These are phyloP conservation scores for Melastoma candidum DNA, from an alignment of 441 rosid species.

Conservation along the genomic window DNA sequence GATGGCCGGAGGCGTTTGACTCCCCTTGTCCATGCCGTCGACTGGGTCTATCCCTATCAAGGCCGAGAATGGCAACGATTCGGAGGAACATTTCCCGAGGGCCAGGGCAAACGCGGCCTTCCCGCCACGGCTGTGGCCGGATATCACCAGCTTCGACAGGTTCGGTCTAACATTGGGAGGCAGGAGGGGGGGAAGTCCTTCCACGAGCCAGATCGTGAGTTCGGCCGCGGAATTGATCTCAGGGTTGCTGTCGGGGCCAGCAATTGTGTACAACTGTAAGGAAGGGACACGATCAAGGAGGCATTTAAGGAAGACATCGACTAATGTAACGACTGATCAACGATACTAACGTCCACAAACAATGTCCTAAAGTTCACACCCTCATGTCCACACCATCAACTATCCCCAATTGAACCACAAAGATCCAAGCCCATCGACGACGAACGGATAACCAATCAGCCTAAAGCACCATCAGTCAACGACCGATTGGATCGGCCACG, in stretches of 20 bases:
- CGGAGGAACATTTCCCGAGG: slow-evolving; percentile 25
- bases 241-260: slow-evolving; percentile 52
- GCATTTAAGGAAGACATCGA: too few relatives aligned
- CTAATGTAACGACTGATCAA: too few relatives aligned
- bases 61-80: slow-evolving; percentile 37
- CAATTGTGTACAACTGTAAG: slow-evolving; percentile 25
- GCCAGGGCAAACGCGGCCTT: slow-evolving; percentile 18
- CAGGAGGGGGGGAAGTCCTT: slow-evolving; percentile 38
- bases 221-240: slow-evolving; percentile 55
- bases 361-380: too few relatives aligned
- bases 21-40: slow-evolving; percentile 70
- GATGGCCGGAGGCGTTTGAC: slow-evolving; percentile 70
- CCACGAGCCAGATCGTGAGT: slow-evolving; percentile 48
- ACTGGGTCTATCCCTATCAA: slow-evolving; percentile 80
- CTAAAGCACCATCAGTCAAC: slow-evolving; percentile 11
- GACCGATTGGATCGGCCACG: not conserved
- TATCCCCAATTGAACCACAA: too few relatives aligned
- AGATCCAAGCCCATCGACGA: too few relatives aligned
- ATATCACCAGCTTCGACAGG: slow-evolving; percentile 50
- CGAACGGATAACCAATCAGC: not conserved
- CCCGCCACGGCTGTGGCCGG: slow-evolving; percentile 9
- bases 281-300: too few relatives aligned
- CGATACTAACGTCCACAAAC: too few relatives aligned
- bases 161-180: slow-evolving; percentile 46
- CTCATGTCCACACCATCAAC: too few relatives aligned